Base-by-base conservation (phyloP, 257 asterid species). In the Solanum sitiens region DNA sequence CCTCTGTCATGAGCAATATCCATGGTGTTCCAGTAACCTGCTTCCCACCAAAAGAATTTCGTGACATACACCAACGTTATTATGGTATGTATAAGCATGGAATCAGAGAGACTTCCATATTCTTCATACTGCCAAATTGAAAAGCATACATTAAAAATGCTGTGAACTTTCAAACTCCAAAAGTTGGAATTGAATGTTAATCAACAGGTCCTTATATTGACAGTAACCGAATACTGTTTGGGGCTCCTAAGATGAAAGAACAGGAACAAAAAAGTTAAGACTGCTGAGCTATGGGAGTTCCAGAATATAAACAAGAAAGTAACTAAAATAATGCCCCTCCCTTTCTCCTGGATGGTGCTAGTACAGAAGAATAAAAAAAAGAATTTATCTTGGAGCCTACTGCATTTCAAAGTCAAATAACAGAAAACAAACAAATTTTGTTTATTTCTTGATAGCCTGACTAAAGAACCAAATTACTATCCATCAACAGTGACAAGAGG, bases 1-100 rank as follows among this genome's bases (percentile, higher is more conserved):
- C 99, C 99, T 97, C 99, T 92, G 91, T 97, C 99, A 87, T 97
- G 99, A 87, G 99, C 98, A 91, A 97, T 97, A 91, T 97, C 99
- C 99, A 97, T 97, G 73, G 99, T 97, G 94, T 93, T 95, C 99
- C 99, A 97, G 84, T 95, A 97, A 88, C 99, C 99, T 91, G 98
- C 98, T 95, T 97, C 99, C 99, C 99, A 97, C 99, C 97, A 97
- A 90, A 97, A 97, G 94, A 97, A 97, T 90, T 97, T 97, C 63
- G 98, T 94, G 23, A 97, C 96, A 53, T 97, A 97, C 71, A 97
- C 96, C 95, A 97, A 89, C 92, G 93, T 95, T 89, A 95, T 71
- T 88, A 90, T 89, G 87, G 97, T 94, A 90, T 95, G 92, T 33
- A 97, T 95, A 90, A 95, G 94, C 99, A 97, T 95, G 37, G 99